Conservation (phyloP, 2,329 filamentous ascomycete genomes). For the Ophiostoma sp. region DNA sequence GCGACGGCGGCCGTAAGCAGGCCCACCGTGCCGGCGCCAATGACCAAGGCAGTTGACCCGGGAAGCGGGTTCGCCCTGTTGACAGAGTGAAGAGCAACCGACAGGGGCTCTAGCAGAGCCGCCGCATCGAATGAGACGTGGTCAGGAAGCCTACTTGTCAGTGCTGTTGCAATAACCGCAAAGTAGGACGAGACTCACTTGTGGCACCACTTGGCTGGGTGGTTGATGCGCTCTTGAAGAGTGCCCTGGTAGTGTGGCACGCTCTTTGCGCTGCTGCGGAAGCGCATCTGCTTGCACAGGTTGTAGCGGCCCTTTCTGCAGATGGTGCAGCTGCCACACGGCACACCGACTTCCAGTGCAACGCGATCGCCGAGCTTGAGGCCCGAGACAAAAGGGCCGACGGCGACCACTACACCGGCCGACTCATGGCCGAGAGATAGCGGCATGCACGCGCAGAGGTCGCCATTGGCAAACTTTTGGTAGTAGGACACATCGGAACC, state of each 20-base stretch:
- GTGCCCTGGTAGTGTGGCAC: constrained; percentile 60
- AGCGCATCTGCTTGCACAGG: constrained; percentile 56
- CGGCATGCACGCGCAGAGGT: constrained; percentile 60
- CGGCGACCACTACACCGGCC: constrained; percentile 51
- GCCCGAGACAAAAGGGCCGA: constrained; percentile 48
- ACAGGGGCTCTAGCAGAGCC: constrained; percentile 56
- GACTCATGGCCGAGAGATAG: constrained; percentile 61
- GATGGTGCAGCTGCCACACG: constrained; percentile 47
- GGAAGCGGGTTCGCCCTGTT: constrained; percentile 47
- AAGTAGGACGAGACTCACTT: constrained; percentile 31
- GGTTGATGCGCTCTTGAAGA: constrained; percentile 57
- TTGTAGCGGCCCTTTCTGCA: constrained; percentile 55
- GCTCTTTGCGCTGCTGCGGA: constrained; percentile 57
- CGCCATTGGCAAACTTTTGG: constrained; percentile 66
- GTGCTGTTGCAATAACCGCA: too few species aligned
- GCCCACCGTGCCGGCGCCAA: constrained; percentile 60
- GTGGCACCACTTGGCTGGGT: constrained; percentile 57
- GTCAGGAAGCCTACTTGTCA: constrained; percentile 44
- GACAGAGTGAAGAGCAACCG: constrained; percentile 56
- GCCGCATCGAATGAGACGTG: constrained; percentile 54
- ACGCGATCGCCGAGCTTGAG: constrained; percentile 53
- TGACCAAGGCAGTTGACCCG: constrained; percentile 54
- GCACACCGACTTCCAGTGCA: constrained; percentile 52
- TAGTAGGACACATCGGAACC: constrained; percentile 67
- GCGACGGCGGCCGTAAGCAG: constrained; percentile 59